phyloP scores from a whole-genome alignment of 768 basidiomycete genomes.

The Termitomyces heimii region DNA sequence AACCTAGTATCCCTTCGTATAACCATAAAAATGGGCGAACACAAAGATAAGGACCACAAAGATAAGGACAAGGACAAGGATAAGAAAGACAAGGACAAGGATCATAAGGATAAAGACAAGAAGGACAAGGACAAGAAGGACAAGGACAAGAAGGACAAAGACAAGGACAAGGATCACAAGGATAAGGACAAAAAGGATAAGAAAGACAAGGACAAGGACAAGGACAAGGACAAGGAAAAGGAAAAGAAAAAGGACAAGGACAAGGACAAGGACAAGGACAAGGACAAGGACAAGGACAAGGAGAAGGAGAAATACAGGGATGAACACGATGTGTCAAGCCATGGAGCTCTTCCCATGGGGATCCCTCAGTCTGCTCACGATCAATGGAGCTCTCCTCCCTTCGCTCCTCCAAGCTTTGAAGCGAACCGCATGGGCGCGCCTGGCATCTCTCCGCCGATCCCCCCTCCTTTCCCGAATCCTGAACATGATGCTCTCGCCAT shows the following conservation, averaged over 20 bases:
- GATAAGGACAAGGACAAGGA: slow-evolving; percentile 22
- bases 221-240: slow-evolving; percentile 14
- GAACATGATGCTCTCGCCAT: slow-evolving; percentile 5
- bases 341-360: slow-evolving; percentile 1
- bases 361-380: slow-evolving; percentile 3
- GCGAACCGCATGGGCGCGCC: slow-evolving; percentile 10
- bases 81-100: slow-evolving; percentile 15
- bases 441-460: slow-evolving; percentile 2
- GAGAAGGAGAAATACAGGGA: slow-evolving; percentile 9
- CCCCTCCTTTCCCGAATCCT: slow-evolving; percentile 2
- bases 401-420: slow-evolving; percentile 14
- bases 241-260: slow-evolving; percentile 20
- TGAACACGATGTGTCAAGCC: background rate
- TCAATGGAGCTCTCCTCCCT: slow-evolving; percentile 17
- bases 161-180: slow-evolving; percentile 16
- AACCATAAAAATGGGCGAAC: background rate
- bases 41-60: slow-evolving; percentile 20
- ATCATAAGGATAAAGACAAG: slow-evolving; percentile 18
- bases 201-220: slow-evolving; percentile 13
- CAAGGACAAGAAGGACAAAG: slow-evolving; percentile 12
- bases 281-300: slow-evolving; percentile 22
- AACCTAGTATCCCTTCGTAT: background rate
- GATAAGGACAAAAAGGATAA: slow-evolving; percentile 18
- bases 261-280: slow-evolving; percentile 10
- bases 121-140: slow-evolving; percentile 23